Percentiles rank a stretch among this genome's conserved stretches.
These are phyloP conservation scores for Carex scoparia DNA, from an alignment of 176 grass and related monocot genomes.

Conservation along the genomic window DNA sequence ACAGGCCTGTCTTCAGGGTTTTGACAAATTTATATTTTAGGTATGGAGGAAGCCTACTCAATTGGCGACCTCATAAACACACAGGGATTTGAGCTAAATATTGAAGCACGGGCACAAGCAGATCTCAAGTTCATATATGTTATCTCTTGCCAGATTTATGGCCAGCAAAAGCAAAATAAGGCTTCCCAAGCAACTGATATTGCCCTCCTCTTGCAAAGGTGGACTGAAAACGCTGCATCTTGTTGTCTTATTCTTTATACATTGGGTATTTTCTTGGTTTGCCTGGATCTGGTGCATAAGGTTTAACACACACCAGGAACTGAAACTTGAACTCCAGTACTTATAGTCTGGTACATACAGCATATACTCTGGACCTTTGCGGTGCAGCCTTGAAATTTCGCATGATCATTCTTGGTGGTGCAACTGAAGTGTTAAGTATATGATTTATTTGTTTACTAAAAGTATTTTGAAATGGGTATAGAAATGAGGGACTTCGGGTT, in stretches of 20 bases:
- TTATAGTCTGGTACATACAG: neutral
- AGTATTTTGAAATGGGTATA: slow-evolving; percentile 29
- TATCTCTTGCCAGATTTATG: slow-evolving; percentile 98
- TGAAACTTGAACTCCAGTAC: neutral
- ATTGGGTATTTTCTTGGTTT: neutral
- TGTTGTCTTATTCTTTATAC: neutral
- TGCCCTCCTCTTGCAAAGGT: slow-evolving; percentile 90
- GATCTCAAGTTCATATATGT: slow-evolving; percentile 99
- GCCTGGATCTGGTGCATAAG: neutral
- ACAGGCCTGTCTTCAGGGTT: neutral
- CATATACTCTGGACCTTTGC: neutral
- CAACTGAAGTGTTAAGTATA: neutral
- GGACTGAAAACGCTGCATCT: neutral
- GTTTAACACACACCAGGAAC: neutral
- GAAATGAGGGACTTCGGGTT: slow-evolving; percentile 90
- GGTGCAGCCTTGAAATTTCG: neutral
- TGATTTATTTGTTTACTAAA: neutral
- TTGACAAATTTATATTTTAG: slow-evolving; percentile 34
- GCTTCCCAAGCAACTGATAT: slow-evolving; percentile 83
- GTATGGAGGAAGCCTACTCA: slow-evolving; percentile 75
- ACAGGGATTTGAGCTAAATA: slow-evolving; percentile 72
- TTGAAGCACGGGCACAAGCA: slow-evolving; percentile 77
- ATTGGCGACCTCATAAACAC: slow-evolving; percentile 61
- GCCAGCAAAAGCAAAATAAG: slow-evolving; percentile 90
- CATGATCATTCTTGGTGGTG: neutral